phyloP scores from a whole-genome alignment of 371 early-diverging fungal genomes.

The Mucor velutinosus region DNA sequence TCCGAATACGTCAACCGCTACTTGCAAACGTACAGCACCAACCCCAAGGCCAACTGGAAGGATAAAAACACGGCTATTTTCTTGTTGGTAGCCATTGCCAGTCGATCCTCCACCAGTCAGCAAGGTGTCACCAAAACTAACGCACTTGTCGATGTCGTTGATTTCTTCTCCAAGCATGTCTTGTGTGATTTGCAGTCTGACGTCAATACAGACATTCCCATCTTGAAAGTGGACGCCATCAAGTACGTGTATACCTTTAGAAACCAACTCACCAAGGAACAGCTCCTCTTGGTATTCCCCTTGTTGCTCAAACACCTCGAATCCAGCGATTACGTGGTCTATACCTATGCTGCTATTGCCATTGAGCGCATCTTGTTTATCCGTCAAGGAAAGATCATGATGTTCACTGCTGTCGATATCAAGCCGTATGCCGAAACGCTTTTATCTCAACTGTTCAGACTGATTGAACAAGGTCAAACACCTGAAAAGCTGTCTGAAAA shows the following conservation, averaged over 20 bases:
- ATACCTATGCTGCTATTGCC: slow-evolving; percentile 92
- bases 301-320: slow-evolving; percentile 80
- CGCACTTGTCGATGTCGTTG: slow-evolving; percentile 75
- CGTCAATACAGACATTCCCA: slow-evolving; percentile 73
- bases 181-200: slow-evolving; percentile 80
- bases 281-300: slow-evolving; percentile 78
- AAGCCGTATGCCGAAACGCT: slow-evolving; percentile 69
- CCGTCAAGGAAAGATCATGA: slow-evolving; percentile 63
- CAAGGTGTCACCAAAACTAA: slow-evolving; percentile 85
- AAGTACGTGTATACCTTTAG: slow-evolving; percentile 93
- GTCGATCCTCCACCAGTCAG: slow-evolving; percentile 62
- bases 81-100: slow-evolving; percentile 85
- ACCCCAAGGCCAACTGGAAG: slow-evolving; percentile 86
- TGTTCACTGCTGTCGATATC: slow-evolving; percentile 78
- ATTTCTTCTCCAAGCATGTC: slow-evolving; percentile 83
- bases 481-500: slow-evolving; percentile 94
- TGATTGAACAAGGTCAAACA: slow-evolving; percentile 67
- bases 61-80: slow-evolving; percentile 95
- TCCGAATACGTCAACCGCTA: slow-evolving; percentile 73
- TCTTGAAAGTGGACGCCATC: slow-evolving; percentile 93
- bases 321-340: slow-evolving; percentile 80
- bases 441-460: slow-evolving; percentile 74
- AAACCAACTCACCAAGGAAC: slow-evolving; percentile 84
- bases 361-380: slow-evolving; percentile 90
- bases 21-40: slow-evolving; percentile 72